Evolutionary conservation across 768 basidiomycete genomes (phyloP).

Genomic region (Rhizopogon sp.): DNA sequence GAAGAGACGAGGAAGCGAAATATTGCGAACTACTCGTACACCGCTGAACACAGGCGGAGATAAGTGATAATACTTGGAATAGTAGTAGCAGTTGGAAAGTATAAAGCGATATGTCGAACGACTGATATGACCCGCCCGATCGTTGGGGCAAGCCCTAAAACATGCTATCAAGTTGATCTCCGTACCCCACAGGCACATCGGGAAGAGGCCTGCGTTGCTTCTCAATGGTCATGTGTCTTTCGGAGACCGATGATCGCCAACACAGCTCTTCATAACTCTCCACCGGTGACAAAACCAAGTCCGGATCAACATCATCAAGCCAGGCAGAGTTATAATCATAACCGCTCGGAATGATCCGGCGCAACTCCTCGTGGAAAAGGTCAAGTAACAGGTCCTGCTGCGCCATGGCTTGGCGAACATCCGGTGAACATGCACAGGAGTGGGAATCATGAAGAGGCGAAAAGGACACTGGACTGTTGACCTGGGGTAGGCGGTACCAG

Average conservation of each 20-base stretch:
- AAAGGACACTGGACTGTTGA: conserved; percentile 20
- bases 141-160: conserved; percentile 6
- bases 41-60: neutral
- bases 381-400: conserved; percentile 28
- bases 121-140: neutral
- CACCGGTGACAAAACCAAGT: conserved; percentile 22
- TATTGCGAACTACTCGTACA: neutral
- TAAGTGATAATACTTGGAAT: neutral
- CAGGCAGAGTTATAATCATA: conserved; percentile 18
- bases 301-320: conserved; percentile 22
- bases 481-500: conserved; percentile 29
- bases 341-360: conserved; percentile 15
- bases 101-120: neutral
- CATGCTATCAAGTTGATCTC: conserved; percentile 10
- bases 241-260: conserved; percentile 23
- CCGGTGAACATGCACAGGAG: conserved; percentile 24
- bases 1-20: neutral
- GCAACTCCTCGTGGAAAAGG: conserved; percentile 27
- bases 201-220: conserved; percentile 10
- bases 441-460: conserved; percentile 15
- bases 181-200: conserved; percentile 26
- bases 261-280: conserved; percentile 25
- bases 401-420: conserved; percentile 26
- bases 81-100: neutral
- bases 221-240: neutral